A percentile compares a stretch with the other conserved stretches of the same genome.
These are phyloP conservation scores for Colletotrichum karsti DNA, from an alignment of 2,329 filamentous ascomycete genomes.

Conservation along the genomic window DNA sequence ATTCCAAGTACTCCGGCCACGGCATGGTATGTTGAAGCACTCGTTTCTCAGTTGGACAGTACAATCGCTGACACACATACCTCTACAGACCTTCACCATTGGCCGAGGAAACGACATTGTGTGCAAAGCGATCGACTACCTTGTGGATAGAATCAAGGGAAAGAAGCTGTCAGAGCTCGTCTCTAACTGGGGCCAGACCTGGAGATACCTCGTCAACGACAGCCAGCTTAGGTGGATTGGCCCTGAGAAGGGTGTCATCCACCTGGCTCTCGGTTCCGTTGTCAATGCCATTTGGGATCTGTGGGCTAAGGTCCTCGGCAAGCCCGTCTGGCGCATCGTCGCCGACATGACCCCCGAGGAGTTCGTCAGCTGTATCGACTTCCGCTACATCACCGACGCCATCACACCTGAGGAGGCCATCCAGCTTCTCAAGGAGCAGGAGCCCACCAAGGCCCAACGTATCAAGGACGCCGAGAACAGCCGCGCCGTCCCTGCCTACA, in stretches of 20 bases:
- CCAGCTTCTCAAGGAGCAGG: slow-evolving; percentile 71
- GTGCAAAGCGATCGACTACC: slow-evolving; percentile 81
- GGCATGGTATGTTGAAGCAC: slow-evolving; percentile 72
- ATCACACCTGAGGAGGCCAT: slow-evolving; percentile 87
- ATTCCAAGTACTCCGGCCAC: slow-evolving; percentile 75
- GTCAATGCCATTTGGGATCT: slow-evolving; percentile 95
- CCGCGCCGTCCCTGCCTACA: slow-evolving; percentile 87
- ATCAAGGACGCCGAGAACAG: slow-evolving; percentile 77
- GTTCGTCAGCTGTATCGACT: slow-evolving; percentile 89
- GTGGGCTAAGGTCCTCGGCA: slow-evolving; percentile 87
- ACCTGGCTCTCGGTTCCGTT: slow-evolving; percentile 87
- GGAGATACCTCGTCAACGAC: slow-evolving; percentile 91
- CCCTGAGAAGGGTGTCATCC: slow-evolving; percentile 92
- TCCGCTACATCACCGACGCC: slow-evolving; percentile 94
- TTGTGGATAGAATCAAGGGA: slow-evolving; percentile 79
- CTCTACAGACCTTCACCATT: slow-evolving; percentile 75
- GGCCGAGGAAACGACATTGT: slow-evolving; percentile 93
- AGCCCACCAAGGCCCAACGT: slow-evolving; percentile 74
- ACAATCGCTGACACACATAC: neutral
- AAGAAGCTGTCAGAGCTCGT: slow-evolving; percentile 81
- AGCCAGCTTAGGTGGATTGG: slow-evolving; percentile 93
- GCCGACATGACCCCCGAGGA: slow-evolving; percentile 91
- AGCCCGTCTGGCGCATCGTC: slow-evolving; percentile 91
- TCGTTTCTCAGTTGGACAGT: neutral
- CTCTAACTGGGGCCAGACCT: slow-evolving; percentile 85